These are phyloP conservation scores for Pythium diclinum DNA, from an alignment of 352 stramenopile species.

Conservation along the genomic window DNA sequence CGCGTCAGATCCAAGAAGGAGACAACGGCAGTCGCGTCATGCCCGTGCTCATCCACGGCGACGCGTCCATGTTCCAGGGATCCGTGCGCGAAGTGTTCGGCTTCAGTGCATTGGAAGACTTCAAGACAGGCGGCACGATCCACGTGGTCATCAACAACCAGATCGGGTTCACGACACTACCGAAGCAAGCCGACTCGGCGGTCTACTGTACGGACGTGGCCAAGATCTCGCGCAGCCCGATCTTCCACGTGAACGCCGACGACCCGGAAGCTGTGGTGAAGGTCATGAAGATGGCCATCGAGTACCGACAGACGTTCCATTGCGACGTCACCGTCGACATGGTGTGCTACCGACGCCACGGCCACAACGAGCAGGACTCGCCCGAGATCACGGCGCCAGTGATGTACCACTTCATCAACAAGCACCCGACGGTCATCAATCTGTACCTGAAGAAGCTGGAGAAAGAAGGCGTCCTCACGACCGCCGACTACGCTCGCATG, in stretches of 20 bases:
- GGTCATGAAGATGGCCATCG: slow-evolving; percentile 90
- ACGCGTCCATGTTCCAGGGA: slow-evolving; percentile 92
- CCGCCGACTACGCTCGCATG: slow-evolving; percentile 45
- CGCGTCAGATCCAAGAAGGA: slow-evolving; percentile 88
- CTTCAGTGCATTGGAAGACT: slow-evolving; percentile 90
- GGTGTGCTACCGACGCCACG: slow-evolving; percentile 97
- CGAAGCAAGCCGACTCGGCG: slow-evolving; percentile 95
- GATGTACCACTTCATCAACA: slow-evolving; percentile 91
- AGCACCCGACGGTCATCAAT: slow-evolving; percentile 77
- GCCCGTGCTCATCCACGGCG: slow-evolving; percentile 97
- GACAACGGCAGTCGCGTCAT: slow-evolving; percentile 90
- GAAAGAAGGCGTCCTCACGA: slow-evolving; percentile 48
- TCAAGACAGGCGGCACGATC: slow-evolving; percentile 96
- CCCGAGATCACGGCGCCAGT: slow-evolving; percentile 86
- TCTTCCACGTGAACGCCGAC: slow-evolving; percentile 97
- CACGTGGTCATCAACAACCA: slow-evolving; percentile 99
- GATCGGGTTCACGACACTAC: slow-evolving; percentile 98
- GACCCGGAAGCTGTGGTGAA: slow-evolving; percentile 92
- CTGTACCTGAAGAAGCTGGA: slow-evolving; percentile 74
- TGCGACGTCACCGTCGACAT: slow-evolving; percentile 98
- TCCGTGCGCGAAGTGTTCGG: slow-evolving; percentile 79
- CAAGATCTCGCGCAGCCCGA: slow-evolving; percentile 94
- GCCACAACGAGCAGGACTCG: slow-evolving; percentile 97
- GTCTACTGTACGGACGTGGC: slow-evolving; percentile 97
- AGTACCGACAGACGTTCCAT: slow-evolving; percentile 90